Evolutionary conservation across 345 rosid genomes (phyloP).

Genomic region (Eutrema heterophyllum): DNA sequence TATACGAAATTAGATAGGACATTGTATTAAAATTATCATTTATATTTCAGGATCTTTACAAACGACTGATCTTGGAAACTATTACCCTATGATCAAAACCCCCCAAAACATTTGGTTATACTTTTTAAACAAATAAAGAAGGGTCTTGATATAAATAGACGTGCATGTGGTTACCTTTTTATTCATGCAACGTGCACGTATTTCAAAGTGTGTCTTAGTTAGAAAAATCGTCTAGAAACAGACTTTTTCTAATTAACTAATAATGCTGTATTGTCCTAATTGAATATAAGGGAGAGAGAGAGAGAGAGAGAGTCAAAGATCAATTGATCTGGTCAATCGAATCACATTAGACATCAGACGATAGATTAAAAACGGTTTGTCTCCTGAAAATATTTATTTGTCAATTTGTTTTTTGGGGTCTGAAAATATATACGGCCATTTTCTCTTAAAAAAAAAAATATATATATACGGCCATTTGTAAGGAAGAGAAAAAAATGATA

Average conservation of each 20-base stretch:
- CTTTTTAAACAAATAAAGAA: not conserved
- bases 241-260: not conserved
- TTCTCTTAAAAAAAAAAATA: too few species aligned
- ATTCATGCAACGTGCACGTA: constrained; percentile 6
- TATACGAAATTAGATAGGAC: too few species aligned
- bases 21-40: too few species aligned
- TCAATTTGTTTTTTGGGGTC: too few species aligned
- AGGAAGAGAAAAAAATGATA: not conserved
- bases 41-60: too few species aligned
- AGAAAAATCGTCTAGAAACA: not conserved
- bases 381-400: too few species aligned
- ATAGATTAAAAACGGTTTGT: too few species aligned
- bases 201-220: not conserved
- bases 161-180: not conserved
- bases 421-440: not conserved
- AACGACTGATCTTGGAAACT: too few species aligned
- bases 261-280: not conserved
- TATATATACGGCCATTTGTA: too few species aligned
- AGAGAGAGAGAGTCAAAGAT: not conserved
- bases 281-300: too few species aligned
- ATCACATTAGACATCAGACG: not conserved
- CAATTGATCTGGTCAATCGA: not conserved
- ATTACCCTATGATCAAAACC: not conserved
- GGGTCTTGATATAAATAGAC: not conserved
- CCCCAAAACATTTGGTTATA: not conserved